Percentiles rank a stretch among this genome's conserved stretches.
phyloP scores from a whole-genome alignment of 768 basidiomycete species.

The Gyrodon lividus region DNA sequence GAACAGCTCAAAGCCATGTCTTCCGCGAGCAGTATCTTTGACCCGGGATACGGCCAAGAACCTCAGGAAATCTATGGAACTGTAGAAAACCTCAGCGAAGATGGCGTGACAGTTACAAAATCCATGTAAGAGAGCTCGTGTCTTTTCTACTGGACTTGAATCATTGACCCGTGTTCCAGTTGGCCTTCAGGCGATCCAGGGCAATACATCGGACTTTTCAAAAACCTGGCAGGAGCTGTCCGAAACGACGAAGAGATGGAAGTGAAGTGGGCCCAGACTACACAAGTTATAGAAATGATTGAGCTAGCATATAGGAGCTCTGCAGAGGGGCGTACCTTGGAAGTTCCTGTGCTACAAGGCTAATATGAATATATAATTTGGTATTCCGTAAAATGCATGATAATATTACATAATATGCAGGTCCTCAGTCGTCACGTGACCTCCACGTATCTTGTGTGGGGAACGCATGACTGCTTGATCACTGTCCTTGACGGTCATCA shows the following conservation, averaged over 20 bases:
- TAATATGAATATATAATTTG: neutral
- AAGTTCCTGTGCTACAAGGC: constrained; percentile 19
- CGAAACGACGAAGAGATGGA: constrained; percentile 49
- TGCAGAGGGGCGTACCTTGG: constrained; percentile 52
- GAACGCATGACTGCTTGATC: neutral
- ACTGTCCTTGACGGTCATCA: constrained; percentile 6
- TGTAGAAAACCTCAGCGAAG: constrained; percentile 52
- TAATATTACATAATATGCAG: too few species aligned
- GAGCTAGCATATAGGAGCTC: constrained; percentile 71
- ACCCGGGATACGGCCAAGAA: constrained; percentile 55
- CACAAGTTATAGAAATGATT: constrained; percentile 70
- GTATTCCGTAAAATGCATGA: neutral
- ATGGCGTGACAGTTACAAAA: constrained; percentile 36
- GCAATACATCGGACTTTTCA: constrained; percentile 59
- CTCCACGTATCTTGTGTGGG: constrained; percentile 28
- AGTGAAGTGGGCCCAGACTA: constrained; percentile 75
- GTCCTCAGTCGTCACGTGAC: constrained; percentile 29
- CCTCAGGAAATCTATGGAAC: constrained; percentile 62
- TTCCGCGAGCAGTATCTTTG: constrained; percentile 44
- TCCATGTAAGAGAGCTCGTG: constrained; percentile 32
- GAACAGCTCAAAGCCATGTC: constrained; percentile 63
- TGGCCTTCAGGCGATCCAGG: constrained; percentile 65
- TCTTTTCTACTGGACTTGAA: constrained; percentile 19
- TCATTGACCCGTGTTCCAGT: constrained; percentile 34
- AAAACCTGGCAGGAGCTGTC: constrained; percentile 64